These are phyloP conservation scores for Cetraspora pellucida DNA, from an alignment of 192 early-diverging fungal genomes.

Conservation along the genomic window DNA sequence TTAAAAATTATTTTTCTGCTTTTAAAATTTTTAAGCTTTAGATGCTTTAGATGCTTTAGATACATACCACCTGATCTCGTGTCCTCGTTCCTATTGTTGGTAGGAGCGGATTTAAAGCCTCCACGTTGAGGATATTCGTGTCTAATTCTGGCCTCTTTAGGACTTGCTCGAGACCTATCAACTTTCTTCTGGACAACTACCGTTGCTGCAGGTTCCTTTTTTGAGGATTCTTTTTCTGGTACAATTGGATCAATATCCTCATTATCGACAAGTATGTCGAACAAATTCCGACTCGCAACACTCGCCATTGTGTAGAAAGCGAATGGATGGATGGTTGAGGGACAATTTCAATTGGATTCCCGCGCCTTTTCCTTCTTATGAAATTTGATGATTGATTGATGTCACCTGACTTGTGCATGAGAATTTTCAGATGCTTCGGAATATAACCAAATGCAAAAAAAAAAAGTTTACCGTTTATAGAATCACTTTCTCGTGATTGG, in stretches of 20 bases:
- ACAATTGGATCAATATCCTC: background rate
- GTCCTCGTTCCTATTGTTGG: constrained; percentile 23
- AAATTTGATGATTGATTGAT: background rate
- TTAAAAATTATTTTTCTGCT: background rate
- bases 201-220: background rate
- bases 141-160: constrained; percentile 31
- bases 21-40: background rate
- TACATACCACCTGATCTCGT: constrained; percentile 30
- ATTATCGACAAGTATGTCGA: constrained; percentile 16
- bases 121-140: constrained; percentile 38
- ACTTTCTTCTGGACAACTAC: constrained; percentile 26
- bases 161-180: constrained; percentile 36
- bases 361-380: constrained; percentile 19
- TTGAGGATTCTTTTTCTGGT: background rate
- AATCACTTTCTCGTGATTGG: too few species aligned
- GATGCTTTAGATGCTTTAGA: too few species aligned
- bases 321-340: constrained; percentile 24
- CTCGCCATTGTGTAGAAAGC: constrained; percentile 8
- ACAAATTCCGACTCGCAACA: constrained; percentile 19
- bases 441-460: too few species aligned
- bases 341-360: constrained; percentile 5
- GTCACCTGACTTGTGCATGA: too few species aligned
- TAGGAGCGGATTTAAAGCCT: constrained; percentile 20
- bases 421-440: too few species aligned
- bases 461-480: too few species aligned